Percentiles rank a stretch among this genome's conserved stretches.
These are phyloP conservation scores for Phytopythium mirpurense DNA, from an alignment of 352 stramenopile genomes.

Conservation along the genomic window DNA sequence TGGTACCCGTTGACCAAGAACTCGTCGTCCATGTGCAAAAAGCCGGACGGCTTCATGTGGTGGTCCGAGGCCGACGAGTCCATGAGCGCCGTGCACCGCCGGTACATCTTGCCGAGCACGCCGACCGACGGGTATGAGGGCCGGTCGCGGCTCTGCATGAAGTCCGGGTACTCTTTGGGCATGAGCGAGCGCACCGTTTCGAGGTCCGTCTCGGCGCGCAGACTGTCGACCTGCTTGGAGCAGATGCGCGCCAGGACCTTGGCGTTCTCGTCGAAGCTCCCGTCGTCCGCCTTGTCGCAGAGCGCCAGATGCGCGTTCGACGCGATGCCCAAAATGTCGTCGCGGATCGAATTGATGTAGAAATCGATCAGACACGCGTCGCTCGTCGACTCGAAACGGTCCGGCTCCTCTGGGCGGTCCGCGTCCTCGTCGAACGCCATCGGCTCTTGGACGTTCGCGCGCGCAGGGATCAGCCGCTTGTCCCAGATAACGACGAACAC, in stretches of 20 bases:
- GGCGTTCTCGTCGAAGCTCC: conserved; percentile 41
- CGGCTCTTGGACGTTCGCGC: conserved; percentile 29
- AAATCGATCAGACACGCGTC: conserved; percentile 56
- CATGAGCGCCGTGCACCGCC: conserved; percentile 48
- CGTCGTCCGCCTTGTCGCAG: conserved; percentile 37
- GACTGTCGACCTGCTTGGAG: conserved; percentile 66
- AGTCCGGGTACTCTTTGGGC: conserved; percentile 67
- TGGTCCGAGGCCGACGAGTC: conserved; percentile 30
- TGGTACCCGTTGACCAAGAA: conserved; percentile 53
- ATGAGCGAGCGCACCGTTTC: conserved; percentile 42
- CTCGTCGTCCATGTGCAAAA: conserved; percentile 39
- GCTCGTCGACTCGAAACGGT: conserved; percentile 30
- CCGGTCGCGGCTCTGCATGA: conserved; percentile 74
- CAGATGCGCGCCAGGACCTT: conserved; percentile 63
- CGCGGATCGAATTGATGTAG: conserved; percentile 64
- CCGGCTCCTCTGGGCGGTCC: conserved; percentile 8
- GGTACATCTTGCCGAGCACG: conserved; percentile 72
- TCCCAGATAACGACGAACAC: conserved; percentile 85
- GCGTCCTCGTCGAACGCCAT: conserved; percentile 47
- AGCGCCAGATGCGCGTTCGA: conserved; percentile 77
- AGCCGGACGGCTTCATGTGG: not conserved
- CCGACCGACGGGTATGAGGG: conserved; percentile 61
- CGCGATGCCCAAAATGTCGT: conserved; percentile 70
- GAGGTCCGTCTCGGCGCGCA: conserved; percentile 49
- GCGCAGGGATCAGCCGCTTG: conserved; percentile 48